phyloP scores from a whole-genome alignment of 2,329 filamentous ascomycete species.

The Hymenoscyphus scutula region DNA sequence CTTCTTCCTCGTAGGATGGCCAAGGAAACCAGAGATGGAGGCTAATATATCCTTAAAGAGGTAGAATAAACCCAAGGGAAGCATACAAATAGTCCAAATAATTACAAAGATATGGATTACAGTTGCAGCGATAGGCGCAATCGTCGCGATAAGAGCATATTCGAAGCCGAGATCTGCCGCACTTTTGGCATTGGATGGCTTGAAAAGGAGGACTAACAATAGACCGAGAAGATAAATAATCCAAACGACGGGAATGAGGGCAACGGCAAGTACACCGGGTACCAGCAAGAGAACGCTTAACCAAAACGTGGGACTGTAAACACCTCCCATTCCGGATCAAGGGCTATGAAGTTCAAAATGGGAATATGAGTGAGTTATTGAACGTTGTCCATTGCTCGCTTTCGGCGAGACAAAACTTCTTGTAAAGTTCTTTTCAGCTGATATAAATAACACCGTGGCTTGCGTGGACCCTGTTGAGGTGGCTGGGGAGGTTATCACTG shows the following conservation, averaged over 20 bases:
- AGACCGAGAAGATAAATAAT: neutral
- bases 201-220: neutral
- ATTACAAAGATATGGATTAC: neutral
- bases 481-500: neutral
- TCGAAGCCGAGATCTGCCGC: neutral
- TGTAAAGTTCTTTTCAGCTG: neutral
- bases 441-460: neutral
- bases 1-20: too few species aligned
- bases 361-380: too few species aligned
- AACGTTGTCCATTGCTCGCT: too few species aligned
- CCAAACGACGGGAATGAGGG: neutral
- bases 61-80: neutral
- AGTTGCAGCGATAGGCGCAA: neutral
- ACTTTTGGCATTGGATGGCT: neutral
- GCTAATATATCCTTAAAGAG: too few species aligned
- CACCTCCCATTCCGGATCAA: neutral
- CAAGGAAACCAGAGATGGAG: too few species aligned
- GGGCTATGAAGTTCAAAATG: too few species aligned
- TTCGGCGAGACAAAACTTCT: too few species aligned
- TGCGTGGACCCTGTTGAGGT: neutral
- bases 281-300: neutral
- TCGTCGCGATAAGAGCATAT: neutral
- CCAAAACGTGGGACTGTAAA: neutral
- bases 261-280: neutral
- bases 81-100: neutral